Evolutionary conservation across 1,284 basidiomycete genomes (phyloP).

Genomic region (Fereydounia khargensis): DNA sequence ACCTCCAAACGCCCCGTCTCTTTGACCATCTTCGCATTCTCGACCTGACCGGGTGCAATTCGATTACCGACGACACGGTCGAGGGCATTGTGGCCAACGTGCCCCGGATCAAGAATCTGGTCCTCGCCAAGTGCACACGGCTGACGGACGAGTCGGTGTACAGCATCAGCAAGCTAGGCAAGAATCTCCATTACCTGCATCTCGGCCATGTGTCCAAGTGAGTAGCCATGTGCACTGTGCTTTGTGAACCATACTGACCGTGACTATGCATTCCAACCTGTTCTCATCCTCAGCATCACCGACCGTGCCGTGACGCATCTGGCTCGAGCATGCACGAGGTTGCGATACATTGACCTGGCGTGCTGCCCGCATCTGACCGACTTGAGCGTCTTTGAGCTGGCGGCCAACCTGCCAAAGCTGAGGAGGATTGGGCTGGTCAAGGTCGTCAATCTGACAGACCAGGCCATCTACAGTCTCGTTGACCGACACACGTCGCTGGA

Average conservation of each 20-base stretch:
- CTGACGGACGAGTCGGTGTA: constrained; percentile 84
- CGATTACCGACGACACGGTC: constrained; percentile 81
- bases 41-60: constrained; percentile 73
- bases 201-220: constrained; percentile 78
- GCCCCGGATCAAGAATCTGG: constrained; percentile 85
- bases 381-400: constrained; percentile 86
- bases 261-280: background rate
- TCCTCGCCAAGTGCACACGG: constrained; percentile 82
- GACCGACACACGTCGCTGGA: constrained; percentile 72
- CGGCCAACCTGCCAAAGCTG: constrained; percentile 78
- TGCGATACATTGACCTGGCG: constrained; percentile 94
- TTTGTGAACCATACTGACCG: background rate
- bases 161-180: constrained; percentile 81
- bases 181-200: constrained; percentile 91
- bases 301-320: constrained; percentile 82
- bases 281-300: constrained; percentile 70
- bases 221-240: no score
- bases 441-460: constrained; percentile 86
- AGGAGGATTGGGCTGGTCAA: constrained; percentile 92
- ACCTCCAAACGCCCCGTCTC: constrained; percentile 23
- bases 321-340: constrained; percentile 81
- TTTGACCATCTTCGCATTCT: constrained; percentile 55
- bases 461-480: constrained; percentile 82
- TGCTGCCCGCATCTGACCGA: constrained; percentile 92
- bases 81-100: constrained; percentile 85